Conservation (phyloP, 108 stramenopile genomes). For the Aureococcus anophagefferens region DNA sequence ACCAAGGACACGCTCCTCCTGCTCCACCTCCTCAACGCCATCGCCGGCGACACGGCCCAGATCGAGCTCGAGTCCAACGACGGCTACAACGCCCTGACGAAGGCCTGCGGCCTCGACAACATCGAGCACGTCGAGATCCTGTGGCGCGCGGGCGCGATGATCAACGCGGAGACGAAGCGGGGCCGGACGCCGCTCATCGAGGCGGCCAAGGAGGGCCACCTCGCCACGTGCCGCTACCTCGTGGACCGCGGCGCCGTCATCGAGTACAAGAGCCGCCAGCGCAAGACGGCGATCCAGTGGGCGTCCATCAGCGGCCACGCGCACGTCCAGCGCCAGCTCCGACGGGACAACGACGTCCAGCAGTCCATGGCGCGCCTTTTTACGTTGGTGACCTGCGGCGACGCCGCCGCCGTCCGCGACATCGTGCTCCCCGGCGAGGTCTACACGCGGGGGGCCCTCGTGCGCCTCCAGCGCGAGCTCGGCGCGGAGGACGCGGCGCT, state of each 20-base stretch:
- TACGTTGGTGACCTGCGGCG: neutral
- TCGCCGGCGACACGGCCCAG: slow-evolving; percentile 15
- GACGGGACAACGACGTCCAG: neutral
- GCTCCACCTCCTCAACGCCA: slow-evolving; percentile 10
- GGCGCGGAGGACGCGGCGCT: too few species aligned
- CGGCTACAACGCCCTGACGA: slow-evolving; percentile 32
- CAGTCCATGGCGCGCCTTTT: neutral
- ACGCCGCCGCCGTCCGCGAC: too few species aligned
- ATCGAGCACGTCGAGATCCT: slow-evolving; percentile 13
- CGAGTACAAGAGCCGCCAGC: slow-evolving; percentile 8
- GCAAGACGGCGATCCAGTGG: slow-evolving; percentile 28
- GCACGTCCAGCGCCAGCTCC: neutral
- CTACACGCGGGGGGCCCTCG: too few species aligned
- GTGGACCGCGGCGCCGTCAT: slow-evolving; percentile 10
- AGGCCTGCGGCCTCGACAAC: slow-evolving; percentile 16
- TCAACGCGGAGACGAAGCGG: slow-evolving; percentile 26
- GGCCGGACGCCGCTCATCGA: slow-evolving; percentile 29
- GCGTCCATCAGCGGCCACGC: neutral
- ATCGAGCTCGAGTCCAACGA: slow-evolving; percentile 11
- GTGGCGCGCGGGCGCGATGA: slow-evolving; percentile 1
- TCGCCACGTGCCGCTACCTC: slow-evolving; percentile 11
- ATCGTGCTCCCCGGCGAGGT: too few species aligned
- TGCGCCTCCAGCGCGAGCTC: too few species aligned
- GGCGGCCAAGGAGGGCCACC: slow-evolving; percentile 18
- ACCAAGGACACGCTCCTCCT: neutral